These are phyloP conservation scores for Cladosporium sp. DNA, from an alignment of 2,329 filamentous ascomycete species.

Conservation along the genomic window DNA sequence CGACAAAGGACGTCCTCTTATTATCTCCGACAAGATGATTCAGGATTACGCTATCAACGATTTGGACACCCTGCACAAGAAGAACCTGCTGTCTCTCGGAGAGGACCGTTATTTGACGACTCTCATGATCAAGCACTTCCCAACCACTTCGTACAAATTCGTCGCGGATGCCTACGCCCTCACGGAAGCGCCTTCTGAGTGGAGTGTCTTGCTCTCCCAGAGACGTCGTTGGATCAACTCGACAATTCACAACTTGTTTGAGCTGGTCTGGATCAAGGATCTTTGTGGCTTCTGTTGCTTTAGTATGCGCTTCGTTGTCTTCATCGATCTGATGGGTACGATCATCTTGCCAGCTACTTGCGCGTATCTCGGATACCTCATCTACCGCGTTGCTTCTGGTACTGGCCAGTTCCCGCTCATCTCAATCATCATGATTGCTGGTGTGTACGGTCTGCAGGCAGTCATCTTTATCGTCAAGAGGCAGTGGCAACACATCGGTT, in stretches of 20 bases:
- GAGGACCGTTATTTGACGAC: constrained; percentile 98
- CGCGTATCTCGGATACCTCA: constrained; percentile 79
- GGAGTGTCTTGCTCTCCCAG: constrained; percentile 93
- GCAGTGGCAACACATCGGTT: constrained; percentile 97
- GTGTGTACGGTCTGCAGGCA: constrained; percentile 91
- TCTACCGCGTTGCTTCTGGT: constrained; percentile 69
- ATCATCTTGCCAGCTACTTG: constrained; percentile 87
- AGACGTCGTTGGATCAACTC: constrained; percentile 99
- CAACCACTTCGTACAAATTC: constrained; percentile 93
- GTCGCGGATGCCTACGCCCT: constrained; percentile 87
- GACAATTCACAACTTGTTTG: constrained; percentile 91
- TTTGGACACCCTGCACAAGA: constrained; percentile 90
- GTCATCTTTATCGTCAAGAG: constrained; percentile 95
- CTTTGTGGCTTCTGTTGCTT: constrained; percentile 99
- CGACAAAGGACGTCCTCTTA: constrained; percentile 89
- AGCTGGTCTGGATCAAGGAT: constrained; percentile 84
- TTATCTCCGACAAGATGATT: constrained; percentile 86
- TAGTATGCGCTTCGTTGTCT: constrained; percentile 94
- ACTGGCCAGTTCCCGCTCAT: constrained; percentile 77
- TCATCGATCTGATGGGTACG: constrained; percentile 90
- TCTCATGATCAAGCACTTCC: constrained; percentile 97
- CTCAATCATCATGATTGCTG: constrained; percentile 83
- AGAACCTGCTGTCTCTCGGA: constrained; percentile 89
- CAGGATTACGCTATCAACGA: constrained; percentile 82
- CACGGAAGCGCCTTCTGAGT: constrained; percentile 90